Evolutionary conservation across 495 filamentous ascomycete species (phyloP), one percentile per base, ranked within the genome.

Genomic region (Aspergillus wentii): DNA sequence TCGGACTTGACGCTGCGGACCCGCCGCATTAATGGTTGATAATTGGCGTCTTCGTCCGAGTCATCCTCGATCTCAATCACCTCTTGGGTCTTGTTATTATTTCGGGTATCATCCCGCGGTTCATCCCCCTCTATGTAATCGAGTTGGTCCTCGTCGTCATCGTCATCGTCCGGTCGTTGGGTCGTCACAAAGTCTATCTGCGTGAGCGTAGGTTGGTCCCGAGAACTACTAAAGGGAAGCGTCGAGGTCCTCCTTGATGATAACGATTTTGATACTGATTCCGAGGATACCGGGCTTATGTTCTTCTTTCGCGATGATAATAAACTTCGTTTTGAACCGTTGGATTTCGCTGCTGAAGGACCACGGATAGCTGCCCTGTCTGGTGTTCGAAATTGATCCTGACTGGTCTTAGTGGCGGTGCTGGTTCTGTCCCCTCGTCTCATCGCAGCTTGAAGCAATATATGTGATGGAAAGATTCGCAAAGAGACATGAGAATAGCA

Each of bases 181-280:
- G 33, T 52, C 2, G 59, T 55, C 21, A 68, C 64, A 33, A 65
- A 69, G 22, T 66, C 62, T 21, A 71, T 62, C 30, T 71, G 68
- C 2, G 68, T 71, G 11, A 71, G 51, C 3, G 68, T 71, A 1
- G 64, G 51, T 23, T 69, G 68, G 3, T 48, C 50, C 10, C 28
- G 37, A 10, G 42, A 44, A 23, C 39, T 51, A 11, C 51, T 35
- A 5, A 57, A 15, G 0, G 52, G n/a, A n/a, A n/a, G n/a, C n/a
- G n/a, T n/a, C n/a, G n/a, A 46, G 8, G 6, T 46, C 19, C 40
- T 48, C 41, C 57, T 64, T 17, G n/a, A n/a, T n/a, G n/a, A n/a
- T n/a, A 33, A 47, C 9, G 46, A 47, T 23, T 35, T 46, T 8
- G 44, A 42, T 18, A 36, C 42, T 2, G 52, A 56, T 18, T 44